Conservation (phyloP, 495 filamentous ascomycete species). For the Penicillium bialowiezense region DNA sequence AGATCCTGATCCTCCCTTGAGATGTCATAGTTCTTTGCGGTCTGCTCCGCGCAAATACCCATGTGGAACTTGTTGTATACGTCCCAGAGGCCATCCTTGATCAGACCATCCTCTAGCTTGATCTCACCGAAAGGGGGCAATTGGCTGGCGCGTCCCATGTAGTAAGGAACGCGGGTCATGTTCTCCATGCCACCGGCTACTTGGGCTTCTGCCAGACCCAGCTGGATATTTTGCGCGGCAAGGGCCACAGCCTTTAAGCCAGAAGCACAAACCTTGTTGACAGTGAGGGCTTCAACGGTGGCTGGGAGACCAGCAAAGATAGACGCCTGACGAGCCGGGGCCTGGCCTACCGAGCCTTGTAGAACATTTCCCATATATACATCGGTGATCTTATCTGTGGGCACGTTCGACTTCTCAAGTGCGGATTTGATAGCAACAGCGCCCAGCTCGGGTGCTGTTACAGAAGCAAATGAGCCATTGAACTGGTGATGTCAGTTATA, state of each 20-base stretch:
- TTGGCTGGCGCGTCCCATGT: slow-evolving; percentile 71
- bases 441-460: slow-evolving; percentile 82
- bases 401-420: slow-evolving; percentile 75
- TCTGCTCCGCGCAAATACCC: slow-evolving; percentile 96
- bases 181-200: slow-evolving; percentile 97
- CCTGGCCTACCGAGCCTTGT: slow-evolving; percentile 77
- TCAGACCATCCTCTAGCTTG: slow-evolving; percentile 83
- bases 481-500: slow-evolving; percentile 57
- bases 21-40: slow-evolving; percentile 81
- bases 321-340: slow-evolving; percentile 86
- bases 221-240: slow-evolving; percentile 90
- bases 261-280: slow-evolving; percentile 97
- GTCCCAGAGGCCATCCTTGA: slow-evolving; percentile 95
- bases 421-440: slow-evolving; percentile 87
- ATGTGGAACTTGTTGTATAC: slow-evolving; percentile 97
- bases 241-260: slow-evolving; percentile 88
- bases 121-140: slow-evolving; percentile 82
- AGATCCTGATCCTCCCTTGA: slow-evolving; percentile 82
- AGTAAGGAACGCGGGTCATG: slow-evolving; percentile 93
- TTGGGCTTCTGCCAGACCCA: slow-evolving; percentile 81
- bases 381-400: slow-evolving; percentile 73
- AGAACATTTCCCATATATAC: slow-evolving; percentile 99
- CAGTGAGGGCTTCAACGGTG: slow-evolving; percentile 77
- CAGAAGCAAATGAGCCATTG: slow-evolving; percentile 80
- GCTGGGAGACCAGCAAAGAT: slow-evolving; percentile 82